Percentiles rank a stretch among this genome's conserved stretches.
Evolutionary conservation across 2,329 filamentous ascomycete species (phyloP).

Genomic region (Nakataea oryzae): DNA sequence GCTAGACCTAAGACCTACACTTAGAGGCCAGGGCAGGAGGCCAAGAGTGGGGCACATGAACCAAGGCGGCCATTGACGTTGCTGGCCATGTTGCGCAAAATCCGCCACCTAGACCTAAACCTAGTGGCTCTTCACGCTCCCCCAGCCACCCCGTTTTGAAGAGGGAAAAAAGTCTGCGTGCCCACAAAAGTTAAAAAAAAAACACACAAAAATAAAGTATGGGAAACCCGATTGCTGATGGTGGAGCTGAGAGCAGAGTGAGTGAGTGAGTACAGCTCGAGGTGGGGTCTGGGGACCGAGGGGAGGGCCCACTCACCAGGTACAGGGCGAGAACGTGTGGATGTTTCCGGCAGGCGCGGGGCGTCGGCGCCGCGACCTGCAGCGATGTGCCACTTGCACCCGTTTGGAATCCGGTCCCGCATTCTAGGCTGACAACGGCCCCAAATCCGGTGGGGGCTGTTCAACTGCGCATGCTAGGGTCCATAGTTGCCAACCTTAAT

Average conservation of each 20-base stretch:
- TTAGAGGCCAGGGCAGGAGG: too few relatives aligned
- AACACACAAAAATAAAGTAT: too few relatives aligned
- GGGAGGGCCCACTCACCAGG: neutral
- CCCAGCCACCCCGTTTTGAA: neutral
- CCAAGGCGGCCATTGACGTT: too few relatives aligned
- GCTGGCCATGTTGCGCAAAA: too few relatives aligned
- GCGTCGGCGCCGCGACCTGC: neutral
- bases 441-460: neutral
- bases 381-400: neutral
- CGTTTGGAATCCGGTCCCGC: neutral
- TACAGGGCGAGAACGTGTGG: neutral
- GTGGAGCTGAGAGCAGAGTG: neutral
- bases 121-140: too few relatives aligned
- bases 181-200: neutral
- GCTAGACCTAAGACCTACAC: too few relatives aligned
- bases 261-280: neutral
- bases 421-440: neutral
- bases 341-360: neutral
- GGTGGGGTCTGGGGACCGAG: neutral
- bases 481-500: neutral
- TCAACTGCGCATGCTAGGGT: neutral
- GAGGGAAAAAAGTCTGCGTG: neutral
- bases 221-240: too few relatives aligned
- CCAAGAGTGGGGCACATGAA: too few relatives aligned
- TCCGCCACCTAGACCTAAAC: too few relatives aligned